Base-by-base conservation (phyloP, 2,329 filamentous ascomycete genomes). In the Paracoccidioides brasiliensis region DNA sequence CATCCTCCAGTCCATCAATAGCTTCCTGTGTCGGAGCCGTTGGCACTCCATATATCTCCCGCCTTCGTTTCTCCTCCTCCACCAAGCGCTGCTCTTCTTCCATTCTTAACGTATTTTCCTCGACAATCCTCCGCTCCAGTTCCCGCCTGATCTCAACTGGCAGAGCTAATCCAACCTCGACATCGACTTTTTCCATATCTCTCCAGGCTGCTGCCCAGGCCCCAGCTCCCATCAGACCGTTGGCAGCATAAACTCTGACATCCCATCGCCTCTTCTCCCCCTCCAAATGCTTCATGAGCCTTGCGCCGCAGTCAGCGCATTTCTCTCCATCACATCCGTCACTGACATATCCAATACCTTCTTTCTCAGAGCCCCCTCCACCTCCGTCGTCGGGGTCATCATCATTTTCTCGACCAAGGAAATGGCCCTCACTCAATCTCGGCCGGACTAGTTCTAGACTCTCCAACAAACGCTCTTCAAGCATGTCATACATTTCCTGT, bases 151-250 rank as follows among this genome's bases (percentile, higher is more conserved):
- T 61, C 8, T 78, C 74, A 3, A 79, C 75, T 2, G 76, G 75
- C 32, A 84, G 72, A 76, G 78, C 81, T 3, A 93, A 86, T 63
- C 87, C 82, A 53, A 98, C 81, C 70, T 97, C 91, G 1, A 95
- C 88, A 66, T 98, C 93, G 0, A 97, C 88, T n/a, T 91, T 81
- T 72, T 98, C 93, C 93, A 98, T 98, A 70, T 97, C 91, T 62
- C 82, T 86, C 91, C 91, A 98, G 57, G 88, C 91, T 2, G 90
- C 90, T 4, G 82, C 81, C 93, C 93, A 98, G 0, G 93, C 91
- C 0, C 89, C 89, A 4, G 88, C 84, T 57, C 84, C 82, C 88
- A 98, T 95, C 50, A 97, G 74, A 0, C 93, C 93, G 69, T 97
- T 98, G 53, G 90, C 91, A 0, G 93, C 93, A 65, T 91, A 98